Conservation (phyloP, 805 yeast species). For the Metschnikowia cubensis region DNA sequence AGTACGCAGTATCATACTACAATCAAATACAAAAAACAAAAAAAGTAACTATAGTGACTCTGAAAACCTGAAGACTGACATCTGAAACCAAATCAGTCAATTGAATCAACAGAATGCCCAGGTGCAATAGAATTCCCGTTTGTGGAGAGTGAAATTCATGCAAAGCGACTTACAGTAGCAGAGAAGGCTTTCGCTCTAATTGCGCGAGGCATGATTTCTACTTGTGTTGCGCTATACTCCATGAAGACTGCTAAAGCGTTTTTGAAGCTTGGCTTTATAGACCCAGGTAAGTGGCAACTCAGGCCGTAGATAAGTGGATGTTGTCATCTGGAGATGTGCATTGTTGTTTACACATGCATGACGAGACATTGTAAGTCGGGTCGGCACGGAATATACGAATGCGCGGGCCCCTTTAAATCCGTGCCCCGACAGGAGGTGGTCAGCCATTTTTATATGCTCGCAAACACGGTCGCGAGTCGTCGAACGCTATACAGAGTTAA, state of each 20-base stretch:
- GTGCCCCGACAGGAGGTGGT: neutral
- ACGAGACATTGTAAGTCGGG: neutral
- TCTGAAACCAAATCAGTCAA: too few species aligned
- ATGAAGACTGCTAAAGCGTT: neutral
- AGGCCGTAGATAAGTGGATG: too few species aligned
- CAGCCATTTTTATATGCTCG: neutral
- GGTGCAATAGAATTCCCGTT: too few species aligned
- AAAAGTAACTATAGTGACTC: too few species aligned
- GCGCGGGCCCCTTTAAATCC: slow-evolving; percentile 1
- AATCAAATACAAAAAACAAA: too few species aligned
- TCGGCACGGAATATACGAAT: neutral
- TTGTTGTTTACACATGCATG: neutral
- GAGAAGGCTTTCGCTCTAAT: neutral
- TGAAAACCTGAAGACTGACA: too few species aligned
- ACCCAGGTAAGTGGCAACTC: too few species aligned
- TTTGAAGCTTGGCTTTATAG: neutral
- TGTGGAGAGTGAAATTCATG: too few species aligned
- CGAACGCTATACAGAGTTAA: neutral
- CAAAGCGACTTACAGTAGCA: neutral
- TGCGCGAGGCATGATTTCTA: neutral
- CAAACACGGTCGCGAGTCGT: neutral
- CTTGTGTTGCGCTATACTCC: neutral
- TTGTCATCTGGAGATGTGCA: too few species aligned
- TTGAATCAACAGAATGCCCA: too few species aligned
- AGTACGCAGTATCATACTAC: too few species aligned